Conservation (phyloP, 139 green algal genomes). For the Chlamydomonas urium region DNA sequence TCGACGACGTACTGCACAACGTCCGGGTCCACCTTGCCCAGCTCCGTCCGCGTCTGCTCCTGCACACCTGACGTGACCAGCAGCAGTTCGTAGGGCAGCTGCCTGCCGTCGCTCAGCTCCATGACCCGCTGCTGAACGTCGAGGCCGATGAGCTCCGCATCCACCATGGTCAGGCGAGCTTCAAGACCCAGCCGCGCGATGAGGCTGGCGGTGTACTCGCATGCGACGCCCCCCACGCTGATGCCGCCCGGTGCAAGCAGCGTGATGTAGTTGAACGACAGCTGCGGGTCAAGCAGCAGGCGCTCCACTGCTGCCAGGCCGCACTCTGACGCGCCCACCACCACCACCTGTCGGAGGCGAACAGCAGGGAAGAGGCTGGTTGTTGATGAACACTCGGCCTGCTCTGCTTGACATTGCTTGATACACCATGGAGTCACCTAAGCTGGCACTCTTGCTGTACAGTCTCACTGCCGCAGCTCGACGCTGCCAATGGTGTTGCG, state of each 20-base stretch:
- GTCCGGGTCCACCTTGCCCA: constrained; percentile 26
- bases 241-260: constrained; percentile 50
- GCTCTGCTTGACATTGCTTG: too few species aligned
- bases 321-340: constrained; percentile 58
- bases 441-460: too few species aligned
- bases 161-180: constrained; percentile 45
- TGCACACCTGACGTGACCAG: constrained; percentile 47
- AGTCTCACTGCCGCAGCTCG: too few species aligned
- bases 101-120: constrained; percentile 22
- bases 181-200: constrained; percentile 43
- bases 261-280: constrained; percentile 57
- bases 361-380: too few species aligned
- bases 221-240: constrained; percentile 30
- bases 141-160: constrained; percentile 52
- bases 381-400: too few species aligned
- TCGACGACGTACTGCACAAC: constrained; percentile 29
- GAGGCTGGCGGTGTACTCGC: constrained; percentile 37
- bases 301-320: constrained; percentile 57
- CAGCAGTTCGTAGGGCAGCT: constrained; percentile 54
- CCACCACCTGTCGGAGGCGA: constrained; percentile 41
- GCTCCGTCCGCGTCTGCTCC: constrained; percentile 19
- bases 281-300: constrained; percentile 45
- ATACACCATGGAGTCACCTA: too few species aligned
- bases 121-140: constrained; percentile 28
- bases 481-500: too few species aligned